Base-by-base conservation (phyloP, 179 eudicot species). In the Silene coronaria region DNA sequence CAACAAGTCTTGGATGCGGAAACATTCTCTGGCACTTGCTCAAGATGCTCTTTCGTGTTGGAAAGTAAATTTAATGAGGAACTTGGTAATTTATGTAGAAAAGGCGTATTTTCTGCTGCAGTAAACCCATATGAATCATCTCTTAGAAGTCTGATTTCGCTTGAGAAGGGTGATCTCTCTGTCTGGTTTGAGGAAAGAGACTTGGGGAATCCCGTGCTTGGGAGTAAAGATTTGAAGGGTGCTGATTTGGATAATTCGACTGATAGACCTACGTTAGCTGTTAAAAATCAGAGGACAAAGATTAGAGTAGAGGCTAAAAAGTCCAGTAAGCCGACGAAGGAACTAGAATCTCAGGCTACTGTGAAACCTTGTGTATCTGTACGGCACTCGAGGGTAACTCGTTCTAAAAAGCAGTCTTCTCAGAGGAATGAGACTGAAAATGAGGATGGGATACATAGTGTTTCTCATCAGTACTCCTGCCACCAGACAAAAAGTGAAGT, bases 21-120 rank as follows among this genome's bases (percentile, higher is more conserved):
- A 61, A 83, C 77, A 70, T 74, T 69, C 66, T 57, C 38, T 73
- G 74, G 81, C 70, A 80, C 90, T 68, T 96, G 99, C 78, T 83
- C 81, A 71, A 87, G 87, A 79, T 96, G 99, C 86, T 78, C 28
- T 67, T 78, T 79, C 70, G 61, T 91, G 72, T 62, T 85, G 83
- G 92, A 92, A 81, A 83, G 85, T 84, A 72, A 81, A 65, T 80
- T 92, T 48, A 84, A 82, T 75, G 89, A 82, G 79, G 89, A 87
- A 79, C 83, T 86, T 81, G 97, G 91, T 67, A 86, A 89, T 70
- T 70, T 92, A 74, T 82, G 59, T 72, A 80, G 88, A 75, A 83
- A 82, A 73, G 83, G 80, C 14, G 24, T 63, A 42, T 38, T 70
- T 76, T 55, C 68, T 76, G 72, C 65, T 60, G 63, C 69, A 42